These are phyloP conservation scores for Paramecium primaurelia DNA, from an alignment of 73 alveolate species.

Conservation along the genomic window DNA sequence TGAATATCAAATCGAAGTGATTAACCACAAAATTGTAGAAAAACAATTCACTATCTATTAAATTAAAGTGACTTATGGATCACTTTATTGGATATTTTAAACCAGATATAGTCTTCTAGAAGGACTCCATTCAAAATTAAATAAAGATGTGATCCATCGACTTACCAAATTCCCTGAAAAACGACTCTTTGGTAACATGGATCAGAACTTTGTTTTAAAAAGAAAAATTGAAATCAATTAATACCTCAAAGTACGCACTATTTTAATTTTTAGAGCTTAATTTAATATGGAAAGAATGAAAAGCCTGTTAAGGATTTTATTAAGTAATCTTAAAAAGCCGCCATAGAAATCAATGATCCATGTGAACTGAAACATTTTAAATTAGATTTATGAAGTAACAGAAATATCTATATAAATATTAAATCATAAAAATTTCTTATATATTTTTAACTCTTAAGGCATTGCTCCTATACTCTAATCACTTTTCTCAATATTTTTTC, in stretches of 20 bases:
- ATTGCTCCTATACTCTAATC: not conserved
- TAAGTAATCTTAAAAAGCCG: not conserved
- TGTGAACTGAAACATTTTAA: slow-evolving; percentile 7
- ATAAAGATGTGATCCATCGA: not conserved
- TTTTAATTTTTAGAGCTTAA: not conserved
- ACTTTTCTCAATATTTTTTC: not conserved
- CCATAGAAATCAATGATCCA: slow-evolving; percentile 26
- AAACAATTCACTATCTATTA: not conserved
- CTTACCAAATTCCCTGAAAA: slow-evolving; percentile 13
- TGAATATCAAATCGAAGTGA: not conserved
- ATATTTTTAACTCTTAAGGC: slow-evolving; percentile 20
- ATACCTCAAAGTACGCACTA: not conserved
- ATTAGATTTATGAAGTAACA: not conserved
- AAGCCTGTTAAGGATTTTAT: not conserved
- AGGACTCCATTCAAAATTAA: not conserved
- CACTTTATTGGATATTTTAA: slow-evolving; percentile 8
- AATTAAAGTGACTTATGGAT: slow-evolving; percentile 13
- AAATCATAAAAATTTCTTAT: slow-evolving; percentile 23
- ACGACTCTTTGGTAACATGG: slow-evolving; percentile 12
- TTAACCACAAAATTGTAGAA: not conserved
- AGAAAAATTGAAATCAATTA: not conserved
- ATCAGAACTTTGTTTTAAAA: not conserved
- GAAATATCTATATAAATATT: not conserved
- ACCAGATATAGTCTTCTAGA: slow-evolving; percentile 8
- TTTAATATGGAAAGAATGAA: slow-evolving; percentile 3